These are phyloP conservation scores for Micromonas commoda DNA, from an alignment of 139 green algal species.

Conservation along the genomic window DNA sequence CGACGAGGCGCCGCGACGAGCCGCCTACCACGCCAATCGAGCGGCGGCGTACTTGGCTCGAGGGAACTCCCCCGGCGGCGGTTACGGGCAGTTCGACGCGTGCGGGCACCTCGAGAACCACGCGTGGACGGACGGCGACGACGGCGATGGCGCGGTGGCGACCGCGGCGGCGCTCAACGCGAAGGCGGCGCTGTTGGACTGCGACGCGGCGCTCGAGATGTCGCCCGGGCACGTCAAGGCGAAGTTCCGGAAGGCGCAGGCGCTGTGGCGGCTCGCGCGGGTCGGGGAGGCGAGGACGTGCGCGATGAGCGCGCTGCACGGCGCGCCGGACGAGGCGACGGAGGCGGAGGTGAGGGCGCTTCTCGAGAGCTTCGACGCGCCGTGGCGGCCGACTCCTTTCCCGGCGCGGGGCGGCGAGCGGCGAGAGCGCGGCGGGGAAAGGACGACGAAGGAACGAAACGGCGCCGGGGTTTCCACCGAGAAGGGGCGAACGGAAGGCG, in stretches of 20 bases:
- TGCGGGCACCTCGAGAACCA: not conserved
- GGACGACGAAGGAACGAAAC: no score
- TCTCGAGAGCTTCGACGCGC: not conserved
- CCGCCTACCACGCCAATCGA: not conserved
- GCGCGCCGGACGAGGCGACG: no score
- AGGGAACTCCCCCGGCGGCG: no score
- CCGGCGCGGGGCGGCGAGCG: no score
- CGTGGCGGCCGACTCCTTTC: not conserved
- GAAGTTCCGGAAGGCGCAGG: conserved; percentile 80
- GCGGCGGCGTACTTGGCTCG: not conserved
- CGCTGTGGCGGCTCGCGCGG: conserved; percentile 11
- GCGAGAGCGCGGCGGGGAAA: no score
- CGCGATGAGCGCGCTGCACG: not conserved
- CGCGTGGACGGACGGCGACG: not conserved
- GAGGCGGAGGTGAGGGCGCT: not conserved
- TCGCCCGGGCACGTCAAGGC: conserved; percentile 83
- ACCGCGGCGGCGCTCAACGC: not conserved
- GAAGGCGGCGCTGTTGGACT: conserved; percentile 50
- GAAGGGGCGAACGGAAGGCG: no score
- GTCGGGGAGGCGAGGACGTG: not conserved
- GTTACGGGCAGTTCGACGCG: not conserved
- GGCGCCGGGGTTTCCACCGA: no score
- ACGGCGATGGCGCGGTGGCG: not conserved
- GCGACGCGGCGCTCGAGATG: conserved; percentile 70
- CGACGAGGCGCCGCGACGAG: not conserved